Evolutionary conservation across 148 eudicot genomes (phyloP).

Genomic region (Amaranthus palmeri): DNA sequence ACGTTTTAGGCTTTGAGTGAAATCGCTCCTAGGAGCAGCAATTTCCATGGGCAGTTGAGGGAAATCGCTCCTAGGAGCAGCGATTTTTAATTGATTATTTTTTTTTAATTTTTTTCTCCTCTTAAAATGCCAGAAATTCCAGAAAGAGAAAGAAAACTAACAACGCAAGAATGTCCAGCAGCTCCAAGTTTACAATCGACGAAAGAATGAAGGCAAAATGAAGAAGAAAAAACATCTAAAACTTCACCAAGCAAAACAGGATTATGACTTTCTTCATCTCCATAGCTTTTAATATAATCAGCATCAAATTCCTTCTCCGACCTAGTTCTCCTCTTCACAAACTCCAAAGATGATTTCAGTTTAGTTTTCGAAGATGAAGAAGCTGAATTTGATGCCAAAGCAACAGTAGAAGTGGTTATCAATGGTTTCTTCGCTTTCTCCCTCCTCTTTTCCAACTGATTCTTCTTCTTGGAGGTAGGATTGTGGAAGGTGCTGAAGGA

Average conservation of each 20-base stretch:
- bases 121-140: too few relatives aligned
- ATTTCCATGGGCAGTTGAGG: too few relatives aligned
- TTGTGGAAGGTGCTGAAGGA: slow-evolving; percentile 28
- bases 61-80: too few relatives aligned
- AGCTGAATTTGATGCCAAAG: background rate
- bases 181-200: slow-evolving; percentile 95
- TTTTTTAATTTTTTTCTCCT: too few relatives aligned
- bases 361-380: slow-evolving; percentile 1
- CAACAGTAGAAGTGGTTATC: background rate
- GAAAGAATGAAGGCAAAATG: slow-evolving; percentile 45
- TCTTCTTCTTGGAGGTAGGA: slow-evolving; percentile 15
- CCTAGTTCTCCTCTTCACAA: slow-evolving; percentile 69
- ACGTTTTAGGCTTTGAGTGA: too few relatives aligned
- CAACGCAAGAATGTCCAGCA: slow-evolving; percentile 86
- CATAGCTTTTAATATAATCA: slow-evolving; percentile 39
- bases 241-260: slow-evolving; percentile 95
- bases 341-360: slow-evolving; percentile 23
- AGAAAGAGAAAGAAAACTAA: slow-evolving; percentile 27
- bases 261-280: slow-evolving; percentile 53
- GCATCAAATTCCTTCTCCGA: slow-evolving; percentile 64
- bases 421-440: slow-evolving; percentile 1
- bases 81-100: too few relatives aligned
- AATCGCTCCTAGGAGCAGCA: too few relatives aligned
- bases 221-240: slow-evolving; percentile 61
- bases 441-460: slow-evolving; percentile 6